Evolutionary conservation across 805 yeast species (phyloP), one percentile per base, ranked within the genome.

Genomic region (Suhomyces faveliae): DNA sequence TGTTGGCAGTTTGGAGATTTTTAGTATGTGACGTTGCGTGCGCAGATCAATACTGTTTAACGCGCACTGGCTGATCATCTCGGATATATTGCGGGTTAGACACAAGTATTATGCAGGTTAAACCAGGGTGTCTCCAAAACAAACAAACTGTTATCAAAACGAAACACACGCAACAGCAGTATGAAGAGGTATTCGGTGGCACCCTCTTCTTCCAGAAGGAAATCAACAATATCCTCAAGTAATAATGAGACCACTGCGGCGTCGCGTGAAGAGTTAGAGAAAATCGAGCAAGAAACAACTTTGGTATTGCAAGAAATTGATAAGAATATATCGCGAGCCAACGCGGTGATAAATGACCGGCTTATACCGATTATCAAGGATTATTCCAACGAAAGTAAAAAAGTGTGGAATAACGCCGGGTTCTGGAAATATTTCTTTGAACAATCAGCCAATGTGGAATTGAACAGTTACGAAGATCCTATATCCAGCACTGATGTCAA

Each of bases 381-480:
- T 40, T 88, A 87, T 58, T 79, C 85, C 15, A 58, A 61, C 11
- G 78, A 79, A 35, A 80, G 89, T 11, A 77, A 73, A 37, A 72
- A 78, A 25, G 80, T 87, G 3, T 83, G 89, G 85, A 67, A 74
- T 24, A 84, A 84, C 47, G 83, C 81, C 5, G 77, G 78, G 47
- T 87, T 88, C 65, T 84, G 95, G 85, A 87, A 87, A 59, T 77
- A 78, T 25, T 85, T 89, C 65, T 79, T 89, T 56, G 96, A 89
- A 59, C 78, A 82, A 41, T 78, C 88, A 23, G 90, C 89, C 1
- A 79, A 81, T 57, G 86, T 85, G 20, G 80, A 82, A 51, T 64
- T 85, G 29, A 64, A 77, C 27, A 77, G 81, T 23, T 76, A 76
- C 51, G 83, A 78, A 53, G 83, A 73, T 22, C 66, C 69, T 23